Evolutionary conservation across 805 yeast species (phyloP).

Genomic region (Yarrowia divulgata): DNA sequence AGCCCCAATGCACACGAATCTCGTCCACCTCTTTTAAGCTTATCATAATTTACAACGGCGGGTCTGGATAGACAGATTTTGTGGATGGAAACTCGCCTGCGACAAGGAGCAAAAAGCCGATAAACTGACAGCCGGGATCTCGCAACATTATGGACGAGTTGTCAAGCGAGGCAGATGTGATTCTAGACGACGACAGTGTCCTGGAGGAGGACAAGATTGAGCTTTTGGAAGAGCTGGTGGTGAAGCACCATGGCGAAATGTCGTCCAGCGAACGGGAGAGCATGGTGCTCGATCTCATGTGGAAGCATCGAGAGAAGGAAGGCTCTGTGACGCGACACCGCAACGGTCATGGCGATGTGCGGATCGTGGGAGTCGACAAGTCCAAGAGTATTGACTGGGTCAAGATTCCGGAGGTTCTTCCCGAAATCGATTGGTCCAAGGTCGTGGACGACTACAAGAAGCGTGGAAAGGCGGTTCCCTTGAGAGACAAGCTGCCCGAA

Average conservation of each 20-base stretch:
- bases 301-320: constrained; percentile 53
- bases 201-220: constrained; percentile 55
- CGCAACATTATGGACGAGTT: constrained; percentile 23
- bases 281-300: constrained; percentile 53
- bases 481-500: constrained; percentile 19
- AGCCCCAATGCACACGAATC: constrained; percentile 13
- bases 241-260: constrained; percentile 42
- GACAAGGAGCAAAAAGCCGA: not conserved
- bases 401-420: constrained; percentile 39
- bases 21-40: constrained; percentile 19
- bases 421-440: constrained; percentile 41
- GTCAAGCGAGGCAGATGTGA: constrained; percentile 47
- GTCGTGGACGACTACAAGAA: constrained; percentile 21
- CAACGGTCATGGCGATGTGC: constrained; percentile 16
- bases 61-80: constrained; percentile 18
- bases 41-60: constrained; percentile 11
- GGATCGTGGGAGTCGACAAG: constrained; percentile 32
- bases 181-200: constrained; percentile 49
- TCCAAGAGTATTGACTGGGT: constrained; percentile 36
- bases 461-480: constrained; percentile 24
- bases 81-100: constrained; percentile 17
- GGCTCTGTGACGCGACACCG: constrained; percentile 31
- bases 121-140: constrained; percentile 10
- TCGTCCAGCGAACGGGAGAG: constrained; percentile 49
- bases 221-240: constrained; percentile 51